Base-by-base conservation (phyloP, 768 basidiomycete genomes). In the Phlegmacium glaucopus region DNA sequence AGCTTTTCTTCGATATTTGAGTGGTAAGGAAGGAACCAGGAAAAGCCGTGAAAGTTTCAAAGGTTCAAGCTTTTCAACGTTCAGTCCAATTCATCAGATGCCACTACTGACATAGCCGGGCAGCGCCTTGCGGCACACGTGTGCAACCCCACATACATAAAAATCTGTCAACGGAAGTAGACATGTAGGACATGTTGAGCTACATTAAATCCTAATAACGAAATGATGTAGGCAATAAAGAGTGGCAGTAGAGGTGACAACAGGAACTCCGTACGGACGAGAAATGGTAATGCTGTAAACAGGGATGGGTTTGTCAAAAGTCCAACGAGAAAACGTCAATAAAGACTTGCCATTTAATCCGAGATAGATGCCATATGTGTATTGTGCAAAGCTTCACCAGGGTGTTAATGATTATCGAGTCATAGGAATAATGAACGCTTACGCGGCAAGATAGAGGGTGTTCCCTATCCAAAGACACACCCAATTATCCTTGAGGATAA, bases 401-500 rank as follows among this genome's bases (percentile, higher is more conserved):
- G 16, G n/a, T 16, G 26, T 59, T 7, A 51, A 38, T 44, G 43
- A 53, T 36, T n/a, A 49, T 34, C 35, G 30, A 8, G 39, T 37
- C 47, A 29, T 27, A 25, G 42, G 37, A 17, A 43, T 13, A 12
- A 17, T 46, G 22, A 48, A 26, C 15, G 74, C 80, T 53, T 70
- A 90, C 84, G 89, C 94, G 17, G 85, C 84, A 22, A 97, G 79
- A 64, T 93, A 94, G 9, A 94, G 69, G 1, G 93, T 94, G 53
- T 97, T 97, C 40, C 94, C 95, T 17, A 94, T 75, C 73, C 88
- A 87, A 32, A 97, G 75, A 61, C 92, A 95, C n/a, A 94, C 80
- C 94, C 94, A 97, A 56, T 88, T 90, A 56, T 83, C 82, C 59
- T 80, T 82, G 32, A 90, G 78, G 41, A 97, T 74, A 39, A 97